Conservation (phyloP, 2,329 filamentous ascomycete species). For the Cordyceps cicadae region DNA sequence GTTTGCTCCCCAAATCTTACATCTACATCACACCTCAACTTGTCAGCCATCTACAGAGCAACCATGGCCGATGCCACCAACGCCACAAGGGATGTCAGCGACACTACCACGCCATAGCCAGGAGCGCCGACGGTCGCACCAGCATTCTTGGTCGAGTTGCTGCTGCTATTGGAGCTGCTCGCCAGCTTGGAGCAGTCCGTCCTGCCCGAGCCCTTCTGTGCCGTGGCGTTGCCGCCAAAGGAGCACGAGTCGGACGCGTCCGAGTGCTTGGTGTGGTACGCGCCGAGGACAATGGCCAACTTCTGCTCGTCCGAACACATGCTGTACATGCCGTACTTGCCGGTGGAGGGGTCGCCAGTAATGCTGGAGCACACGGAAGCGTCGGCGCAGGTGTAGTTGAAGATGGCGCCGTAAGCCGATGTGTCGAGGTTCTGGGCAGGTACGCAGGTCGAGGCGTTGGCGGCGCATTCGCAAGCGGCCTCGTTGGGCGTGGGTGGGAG, state of each 20-base stretch:
- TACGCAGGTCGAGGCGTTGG: conserved; percentile 61
- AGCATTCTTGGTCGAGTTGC: conserved; percentile 14
- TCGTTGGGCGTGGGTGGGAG: conserved; percentile 79
- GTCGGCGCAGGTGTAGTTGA: conserved; percentile 12
- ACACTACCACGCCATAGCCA: conserved; percentile 31
- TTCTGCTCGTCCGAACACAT: conserved; percentile 66
- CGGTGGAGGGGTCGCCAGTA: conserved; percentile 23
- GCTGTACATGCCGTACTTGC: conserved; percentile 66
- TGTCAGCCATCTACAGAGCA: conserved; percentile 34
- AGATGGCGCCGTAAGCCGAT: conserved; percentile 46
- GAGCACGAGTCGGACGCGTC: conserved; percentile 53
- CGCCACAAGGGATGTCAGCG: conserved; percentile 21
- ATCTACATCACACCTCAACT: neutral
- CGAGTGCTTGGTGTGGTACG: conserved; percentile 47
- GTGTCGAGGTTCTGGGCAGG: conserved; percentile 49
- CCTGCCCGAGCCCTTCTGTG: conserved; percentile 40
- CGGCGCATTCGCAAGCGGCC: conserved; percentile 80
- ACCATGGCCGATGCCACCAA: conserved; percentile 44
- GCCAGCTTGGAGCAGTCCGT: conserved; percentile 42
- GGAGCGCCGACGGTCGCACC: conserved; percentile 29
- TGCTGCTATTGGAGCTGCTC: conserved; percentile 12
- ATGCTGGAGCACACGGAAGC: neutral
- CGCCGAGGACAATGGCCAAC: conserved; percentile 47
- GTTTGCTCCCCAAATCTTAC: neutral
- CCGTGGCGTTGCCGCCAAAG: conserved; percentile 59